Evolutionary conservation across 2,329 filamentous ascomycete genomes (phyloP), one percentile per base, ranked within the genome.

Genomic region (Plectosphaerella cucumerina): DNA sequence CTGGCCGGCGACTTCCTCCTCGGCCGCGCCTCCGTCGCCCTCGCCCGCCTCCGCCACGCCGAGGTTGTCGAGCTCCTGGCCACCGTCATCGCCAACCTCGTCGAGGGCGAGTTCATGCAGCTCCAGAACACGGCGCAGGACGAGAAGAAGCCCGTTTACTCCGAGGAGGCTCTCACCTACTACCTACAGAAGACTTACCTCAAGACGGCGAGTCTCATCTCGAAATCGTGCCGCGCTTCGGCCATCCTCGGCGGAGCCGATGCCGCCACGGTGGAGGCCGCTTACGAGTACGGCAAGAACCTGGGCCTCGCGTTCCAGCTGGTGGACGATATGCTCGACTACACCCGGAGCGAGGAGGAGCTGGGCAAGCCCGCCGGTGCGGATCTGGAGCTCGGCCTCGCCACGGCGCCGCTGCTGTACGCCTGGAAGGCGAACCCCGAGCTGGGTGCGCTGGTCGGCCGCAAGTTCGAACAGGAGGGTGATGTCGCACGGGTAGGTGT

Each of bases 61-160:
- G 94, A 99, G 70, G 94, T 99, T 3, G 90, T 91, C 9, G 94
- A 99, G 73, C 80, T 99, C 8, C 76, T 99, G 26, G 91, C 94
- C 4, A 97, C 93, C 1, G 94, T 97, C 41, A 97, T 99, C 60
- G 93, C 94, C 43, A 99, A 99, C 67, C 77, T 99, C 22, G 92
- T 99, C 18, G 94, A 99, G 73, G 94, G 94, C 64, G 94, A 99
- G 71, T 97, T 99, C 75, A 99, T 99, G 94, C 94, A 99, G 75
- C 77, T 99, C 61, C 95, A 96, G 74, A 99, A 99, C 70, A 97
- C 94, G 1, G 89, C 89, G 44, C 79, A 82, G 58, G 93, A 97
- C 66, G 93, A 97, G 75, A 78, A 81, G 57, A 86, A 89, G 59
- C 93, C 93, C 1, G 74, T 80, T 10, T 97, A 89, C 82, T 94